Conservation (phyloP, 1,284 basidiomycete species). For the Sanghuangporus baumii region DNA sequence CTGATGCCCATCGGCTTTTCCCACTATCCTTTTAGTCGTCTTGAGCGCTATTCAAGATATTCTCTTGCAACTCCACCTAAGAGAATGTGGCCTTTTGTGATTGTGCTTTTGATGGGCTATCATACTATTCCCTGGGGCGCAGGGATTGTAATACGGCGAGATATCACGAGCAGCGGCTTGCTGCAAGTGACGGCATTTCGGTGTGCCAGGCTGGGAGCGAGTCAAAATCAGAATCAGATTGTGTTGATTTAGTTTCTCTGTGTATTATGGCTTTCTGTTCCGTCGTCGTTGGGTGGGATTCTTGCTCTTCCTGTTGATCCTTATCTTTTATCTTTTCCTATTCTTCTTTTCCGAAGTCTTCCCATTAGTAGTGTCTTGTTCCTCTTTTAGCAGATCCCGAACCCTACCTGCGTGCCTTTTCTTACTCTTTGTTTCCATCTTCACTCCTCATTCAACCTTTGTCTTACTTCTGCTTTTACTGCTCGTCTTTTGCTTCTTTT, state of each 20-base stretch:
- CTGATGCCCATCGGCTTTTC: background rate
- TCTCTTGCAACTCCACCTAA: slow-evolving; percentile 75
- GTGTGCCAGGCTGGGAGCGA: background rate
- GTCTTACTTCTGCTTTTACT: background rate
- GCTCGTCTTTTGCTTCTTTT: background rate
- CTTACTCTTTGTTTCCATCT: background rate
- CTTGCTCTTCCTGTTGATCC: background rate
- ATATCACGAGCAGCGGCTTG: background rate
- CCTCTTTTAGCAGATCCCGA: background rate
- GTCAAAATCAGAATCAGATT: background rate
- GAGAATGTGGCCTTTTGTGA: slow-evolving; percentile 81
- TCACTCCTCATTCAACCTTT: background rate
- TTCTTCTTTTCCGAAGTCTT: background rate
- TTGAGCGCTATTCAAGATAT: slow-evolving; percentile 80
- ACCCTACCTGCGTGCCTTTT: background rate
- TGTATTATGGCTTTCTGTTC: background rate
- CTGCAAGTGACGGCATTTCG: background rate
- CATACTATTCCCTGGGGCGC: background rate
- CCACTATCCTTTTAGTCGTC: slow-evolving; percentile 46
- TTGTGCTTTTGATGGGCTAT: background rate
- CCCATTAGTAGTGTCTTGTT: background rate
- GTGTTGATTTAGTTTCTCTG: background rate
- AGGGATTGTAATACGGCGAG: background rate
- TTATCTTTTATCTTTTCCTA: background rate
- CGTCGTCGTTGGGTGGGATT: slow-evolving; percentile 1